Evolutionary conservation across 2,329 filamentous ascomycete genomes (phyloP).

Genomic region (Colletotrichum sp.): DNA sequence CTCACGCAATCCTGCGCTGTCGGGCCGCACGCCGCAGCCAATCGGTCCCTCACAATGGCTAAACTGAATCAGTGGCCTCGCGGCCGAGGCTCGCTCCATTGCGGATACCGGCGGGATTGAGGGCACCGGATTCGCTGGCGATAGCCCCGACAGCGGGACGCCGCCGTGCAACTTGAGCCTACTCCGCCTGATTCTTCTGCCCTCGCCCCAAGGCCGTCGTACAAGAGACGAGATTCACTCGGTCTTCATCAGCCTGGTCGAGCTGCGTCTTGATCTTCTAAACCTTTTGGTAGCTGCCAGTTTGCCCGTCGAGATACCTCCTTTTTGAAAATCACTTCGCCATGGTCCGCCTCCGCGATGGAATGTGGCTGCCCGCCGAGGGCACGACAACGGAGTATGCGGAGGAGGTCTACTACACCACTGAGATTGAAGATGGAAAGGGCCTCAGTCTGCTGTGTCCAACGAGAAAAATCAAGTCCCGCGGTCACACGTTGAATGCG

Average conservation of each 20-base stretch:
- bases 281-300: neutral
- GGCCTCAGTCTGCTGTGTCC: slow-evolving; percentile 61
- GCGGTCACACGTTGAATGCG: slow-evolving; percentile 62
- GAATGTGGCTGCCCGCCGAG: slow-evolving; percentile 68
- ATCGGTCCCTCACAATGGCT: slow-evolving; percentile 11
- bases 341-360: slow-evolving; percentile 41
- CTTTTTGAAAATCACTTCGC: neutral
- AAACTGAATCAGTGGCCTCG: slow-evolving; percentile 17
- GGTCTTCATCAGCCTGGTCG: neutral
- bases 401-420: slow-evolving; percentile 63
- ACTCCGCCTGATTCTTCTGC: neutral
- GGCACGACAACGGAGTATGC: slow-evolving; percentile 68
- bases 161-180: slow-evolving; percentile 2
- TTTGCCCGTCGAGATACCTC: neutral
- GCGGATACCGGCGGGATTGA: slow-evolving; percentile 19
- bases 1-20: neutral
- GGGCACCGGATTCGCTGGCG: slow-evolving; percentile 5
- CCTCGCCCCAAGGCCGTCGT: neutral
- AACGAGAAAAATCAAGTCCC: slow-evolving; percentile 54
- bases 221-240: slow-evolving; percentile 22
- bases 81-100: slow-evolving; percentile 7
- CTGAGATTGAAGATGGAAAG: slow-evolving; percentile 48
- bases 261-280: neutral
- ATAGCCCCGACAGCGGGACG: slow-evolving; percentile 5
- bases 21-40: slow-evolving; percentile 9